A percentile compares a stretch with the other conserved stretches of the same genome.
Evolutionary conservation across 805 yeast species (phyloP).

Genomic region (Vanderwaltozyma verrucispora): DNA sequence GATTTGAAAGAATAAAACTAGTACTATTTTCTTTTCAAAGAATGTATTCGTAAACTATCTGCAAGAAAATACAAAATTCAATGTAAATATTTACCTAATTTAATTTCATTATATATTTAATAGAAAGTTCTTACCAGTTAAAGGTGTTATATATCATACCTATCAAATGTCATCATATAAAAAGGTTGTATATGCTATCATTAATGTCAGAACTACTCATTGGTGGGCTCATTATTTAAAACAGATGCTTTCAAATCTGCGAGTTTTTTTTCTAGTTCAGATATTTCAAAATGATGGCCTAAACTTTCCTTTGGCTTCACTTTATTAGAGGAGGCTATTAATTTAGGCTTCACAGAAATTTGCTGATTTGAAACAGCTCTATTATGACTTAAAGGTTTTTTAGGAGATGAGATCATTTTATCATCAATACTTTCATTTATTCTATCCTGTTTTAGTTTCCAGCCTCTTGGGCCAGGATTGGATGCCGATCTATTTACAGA

Average conservation of each 20-base stretch:
- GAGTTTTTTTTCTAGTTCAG: conserved; percentile 26
- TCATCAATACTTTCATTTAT: not conserved
- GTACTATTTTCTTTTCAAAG: no score
- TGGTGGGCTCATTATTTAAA: not conserved
- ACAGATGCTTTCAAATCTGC: conserved; percentile 10
- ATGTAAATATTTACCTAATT: no score
- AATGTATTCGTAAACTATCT: no score
- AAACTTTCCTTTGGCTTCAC: not conserved
- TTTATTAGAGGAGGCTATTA: not conserved
- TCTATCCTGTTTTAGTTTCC: not conserved
- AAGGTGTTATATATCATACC: no score
- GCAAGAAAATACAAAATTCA: no score
- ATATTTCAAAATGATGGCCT: conserved; percentile 14
- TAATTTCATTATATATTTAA: no score
- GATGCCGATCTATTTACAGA: conserved; percentile 11
- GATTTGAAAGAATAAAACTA: not conserved
- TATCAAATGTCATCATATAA: no score
- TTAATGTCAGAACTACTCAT: not conserved
- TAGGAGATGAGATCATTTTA: not conserved
- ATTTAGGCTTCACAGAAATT: not conserved
- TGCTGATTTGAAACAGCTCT: not conserved
- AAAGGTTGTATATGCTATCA: not conserved
- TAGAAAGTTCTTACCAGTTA: no score
- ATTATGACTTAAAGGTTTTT: not conserved
- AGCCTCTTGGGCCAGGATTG: conserved; percentile 1